Evolutionary conservation across 768 basidiomycete genomes (phyloP).

Genomic region (Lyophyllum shimeji): DNA sequence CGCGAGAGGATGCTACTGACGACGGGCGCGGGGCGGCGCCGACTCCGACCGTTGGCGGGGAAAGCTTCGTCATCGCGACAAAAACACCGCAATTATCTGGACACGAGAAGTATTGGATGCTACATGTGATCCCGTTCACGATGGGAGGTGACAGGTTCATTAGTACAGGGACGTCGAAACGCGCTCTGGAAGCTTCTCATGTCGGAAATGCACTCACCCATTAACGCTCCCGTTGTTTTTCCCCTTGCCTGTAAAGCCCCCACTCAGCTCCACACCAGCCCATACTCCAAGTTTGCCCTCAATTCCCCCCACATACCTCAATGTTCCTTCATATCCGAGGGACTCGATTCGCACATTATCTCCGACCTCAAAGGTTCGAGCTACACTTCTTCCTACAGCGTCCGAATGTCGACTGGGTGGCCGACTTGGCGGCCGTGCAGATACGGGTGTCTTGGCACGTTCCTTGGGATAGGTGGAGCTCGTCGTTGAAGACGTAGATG

Average conservation of each 20-base stretch:
- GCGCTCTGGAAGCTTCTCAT: background rate
- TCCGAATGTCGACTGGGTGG: constrained; percentile 72
- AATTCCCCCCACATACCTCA: constrained; percentile 82
- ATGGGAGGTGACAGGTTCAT: constrained; percentile 1
- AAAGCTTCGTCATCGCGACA: constrained; percentile 79
- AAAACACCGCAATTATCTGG: constrained; percentile 90
- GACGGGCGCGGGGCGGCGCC: constrained; percentile 58
- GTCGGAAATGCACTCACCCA: constrained; percentile 56
- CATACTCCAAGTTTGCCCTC: constrained; percentile 87
- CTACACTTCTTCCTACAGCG: constrained; percentile 43
- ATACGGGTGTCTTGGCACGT: constrained; percentile 55
- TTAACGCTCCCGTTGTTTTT: constrained; percentile 93
- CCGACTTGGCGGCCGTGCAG: constrained; percentile 54
- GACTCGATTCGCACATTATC: constrained; percentile 87
- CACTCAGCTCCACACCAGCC: constrained; percentile 90
- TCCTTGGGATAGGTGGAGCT: constrained; percentile 32
- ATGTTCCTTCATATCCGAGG: constrained; percentile 81
- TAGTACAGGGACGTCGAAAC: background rate
- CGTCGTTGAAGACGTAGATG: constrained; percentile 50
- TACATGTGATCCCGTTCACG: constrained; percentile 27
- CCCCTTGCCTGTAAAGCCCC: constrained; percentile 85
- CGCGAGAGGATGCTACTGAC: constrained; percentile 76
- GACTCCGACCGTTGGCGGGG: constrained; percentile 65
- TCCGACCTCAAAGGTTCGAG: constrained; percentile 62
- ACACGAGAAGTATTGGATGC: constrained; percentile 84